phyloP scores from a whole-genome alignment of 495 filamentous ascomycete species.

The Penicillium paradoxum region DNA sequence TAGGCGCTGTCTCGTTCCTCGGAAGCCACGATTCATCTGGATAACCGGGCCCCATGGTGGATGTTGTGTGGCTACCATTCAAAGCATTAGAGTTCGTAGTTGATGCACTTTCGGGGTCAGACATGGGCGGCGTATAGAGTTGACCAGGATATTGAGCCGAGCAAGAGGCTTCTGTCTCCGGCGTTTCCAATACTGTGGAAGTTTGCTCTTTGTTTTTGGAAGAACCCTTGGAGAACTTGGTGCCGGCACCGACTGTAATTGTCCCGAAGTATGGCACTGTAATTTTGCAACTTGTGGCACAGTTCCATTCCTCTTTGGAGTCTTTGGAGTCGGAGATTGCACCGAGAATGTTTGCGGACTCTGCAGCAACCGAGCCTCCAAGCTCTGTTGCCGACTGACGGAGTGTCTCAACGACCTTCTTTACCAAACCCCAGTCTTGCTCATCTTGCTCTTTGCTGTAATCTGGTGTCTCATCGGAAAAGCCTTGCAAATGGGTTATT shows the following conservation, averaged over 20 bases:
- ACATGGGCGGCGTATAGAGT: constrained; percentile 27
- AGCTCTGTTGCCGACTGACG: constrained; percentile 33
- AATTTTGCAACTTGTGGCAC: constrained; percentile 23
- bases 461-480: constrained; percentile 24
- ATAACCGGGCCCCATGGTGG: constrained; percentile 5
- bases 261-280: constrained; percentile 46
- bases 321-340: constrained; percentile 20
- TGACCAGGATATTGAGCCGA: constrained; percentile 9
- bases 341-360: constrained; percentile 43
- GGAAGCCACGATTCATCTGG: constrained; percentile 13
- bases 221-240: constrained; percentile 18
- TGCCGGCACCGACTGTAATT: constrained; percentile 29
- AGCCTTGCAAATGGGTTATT: constrained; percentile 43
- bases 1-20: constrained; percentile 10
- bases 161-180: not conserved
- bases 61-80: not conserved
- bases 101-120: constrained; percentile 11
- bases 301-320: not conserved
- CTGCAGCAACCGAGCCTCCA: constrained; percentile 46
- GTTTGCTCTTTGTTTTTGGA: constrained; percentile 3
- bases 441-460: constrained; percentile 33
- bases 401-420: constrained; percentile 38
- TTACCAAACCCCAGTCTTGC: constrained; percentile 42
- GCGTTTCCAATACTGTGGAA: not conserved
- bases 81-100: not conserved